Percentiles rank a stretch among this genome's conserved stretches.
Evolutionary conservation across 1,284 basidiomycete genomes (phyloP).

Genomic region (Boletus albobrunnescens): DNA sequence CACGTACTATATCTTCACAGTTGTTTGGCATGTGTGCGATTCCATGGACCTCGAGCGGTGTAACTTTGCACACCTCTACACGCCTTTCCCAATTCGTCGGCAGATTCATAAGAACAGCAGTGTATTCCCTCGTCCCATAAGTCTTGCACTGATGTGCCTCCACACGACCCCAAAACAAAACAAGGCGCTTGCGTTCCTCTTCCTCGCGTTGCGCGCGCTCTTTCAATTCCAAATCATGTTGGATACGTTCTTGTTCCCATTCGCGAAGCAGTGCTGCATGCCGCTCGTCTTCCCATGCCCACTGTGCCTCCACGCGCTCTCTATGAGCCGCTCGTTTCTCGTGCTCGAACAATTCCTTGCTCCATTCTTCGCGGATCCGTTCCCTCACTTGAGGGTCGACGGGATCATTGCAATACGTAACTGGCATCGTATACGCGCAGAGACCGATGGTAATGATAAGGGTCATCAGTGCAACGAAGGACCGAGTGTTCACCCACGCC

Average conservation of each 20-base stretch:
- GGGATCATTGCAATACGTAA: constrained; percentile 23
- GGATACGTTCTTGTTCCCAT: constrained; percentile 15
- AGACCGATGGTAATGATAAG: constrained; percentile 6
- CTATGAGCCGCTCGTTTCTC: constrained; percentile 10
- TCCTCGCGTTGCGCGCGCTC: constrained; percentile 20
- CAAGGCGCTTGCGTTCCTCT: constrained; percentile 18
- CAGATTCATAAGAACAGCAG: constrained; percentile 23
- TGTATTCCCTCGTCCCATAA: constrained; percentile 29
- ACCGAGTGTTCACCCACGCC: neutral
- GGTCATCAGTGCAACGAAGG: constrained; percentile 6
- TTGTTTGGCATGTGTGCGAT: constrained; percentile 15
- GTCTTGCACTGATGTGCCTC: constrained; percentile 26
- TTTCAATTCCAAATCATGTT: constrained; percentile 12
- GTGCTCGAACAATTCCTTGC: constrained; percentile 10
- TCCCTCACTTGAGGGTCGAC: constrained; percentile 18
- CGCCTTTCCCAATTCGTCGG: constrained; percentile 14
- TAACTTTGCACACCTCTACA: constrained; percentile 23
- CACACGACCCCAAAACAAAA: constrained; percentile 19
- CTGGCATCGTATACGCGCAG: constrained; percentile 12
- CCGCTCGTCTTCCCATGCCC: constrained; percentile 15
- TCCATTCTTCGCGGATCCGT: constrained; percentile 20
- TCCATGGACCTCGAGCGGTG: constrained; percentile 27
- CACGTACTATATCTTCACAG: constrained; percentile 26
- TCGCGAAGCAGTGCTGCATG: constrained; percentile 9
- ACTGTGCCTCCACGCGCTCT: constrained; percentile 12